Evolutionary conservation across 768 basidiomycete genomes (phyloP), one percentile per base, ranked within the genome.

Genomic region (Hebeloma cylindrosporum): DNA sequence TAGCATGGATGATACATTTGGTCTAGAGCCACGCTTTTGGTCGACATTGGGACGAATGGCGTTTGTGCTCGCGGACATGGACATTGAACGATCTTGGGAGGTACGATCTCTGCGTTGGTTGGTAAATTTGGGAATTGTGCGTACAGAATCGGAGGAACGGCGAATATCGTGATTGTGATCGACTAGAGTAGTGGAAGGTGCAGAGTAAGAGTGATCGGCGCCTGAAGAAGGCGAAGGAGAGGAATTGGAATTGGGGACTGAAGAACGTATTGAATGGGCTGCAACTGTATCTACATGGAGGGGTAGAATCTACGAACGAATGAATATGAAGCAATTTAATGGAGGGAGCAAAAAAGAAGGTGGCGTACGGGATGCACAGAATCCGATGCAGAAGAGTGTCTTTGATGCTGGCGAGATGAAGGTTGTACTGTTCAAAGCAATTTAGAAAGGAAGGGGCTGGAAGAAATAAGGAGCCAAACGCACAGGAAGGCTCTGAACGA

Each of bases 1-100:
- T 28, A 63, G 40, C 16, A 63, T 69, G n/a, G n/a, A n/a, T n/a
- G n/a, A n/a, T n/a, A n/a, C n/a, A 64, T 22, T 53, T 11, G 53
- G 48, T 46, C 38, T 52, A 13, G 72, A 66, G 31, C 57, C 48
- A 13, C 66, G 63, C 30, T 57, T 60, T 45, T 64, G 60, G n/a
- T 69, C 72, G 26, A 76, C 43, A 29, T 73, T 58, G n/a, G 77
- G 69, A 25, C 80, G 77, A 42, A 75, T 70, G 10, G 84, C n/a
- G n/a, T n/a, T n/a, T n/a, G n/a, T n/a, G n/a, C n/a, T n/a, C n/a
- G n/a, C 78, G 22, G 85, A 86, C 73, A 89, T 79, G 42, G 87
- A 89, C 69, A 89, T 75, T 35, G 88, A 71, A 21, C 89, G 80
- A 66, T 90, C 87, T 53, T 85, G 83, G 3, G 66, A 54, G 3